phyloP scores from a whole-genome alignment of 805 yeast genomes.

The Cyberlindnera nakhonratchasimensis region DNA sequence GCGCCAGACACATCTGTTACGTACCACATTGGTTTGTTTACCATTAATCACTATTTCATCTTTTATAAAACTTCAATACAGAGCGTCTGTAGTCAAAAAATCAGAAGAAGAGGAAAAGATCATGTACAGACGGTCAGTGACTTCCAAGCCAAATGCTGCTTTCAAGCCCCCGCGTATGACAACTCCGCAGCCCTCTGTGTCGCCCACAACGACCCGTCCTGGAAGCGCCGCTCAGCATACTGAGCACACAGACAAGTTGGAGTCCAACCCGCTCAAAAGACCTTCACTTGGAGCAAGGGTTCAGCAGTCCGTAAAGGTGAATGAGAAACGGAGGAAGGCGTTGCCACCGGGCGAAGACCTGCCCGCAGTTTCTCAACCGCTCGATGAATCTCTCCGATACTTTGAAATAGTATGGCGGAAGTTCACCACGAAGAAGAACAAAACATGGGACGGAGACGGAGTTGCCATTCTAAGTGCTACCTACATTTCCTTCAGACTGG shows the following conservation, averaged over 20 bases:
- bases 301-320: background rate
- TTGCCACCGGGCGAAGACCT: background rate
- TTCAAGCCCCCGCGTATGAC: constrained; percentile 20
- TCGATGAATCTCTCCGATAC: constrained; percentile 11
- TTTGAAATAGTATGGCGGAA: constrained; percentile 47
- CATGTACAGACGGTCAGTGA: constrained; percentile 12
- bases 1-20: background rate
- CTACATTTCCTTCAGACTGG: constrained; percentile 31
- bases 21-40: constrained; percentile 5
- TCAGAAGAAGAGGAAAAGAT: background rate
- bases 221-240: background rate
- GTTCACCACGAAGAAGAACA: constrained; percentile 69
- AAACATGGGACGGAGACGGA: constrained; percentile 96
- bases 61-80: background rate
- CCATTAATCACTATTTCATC: constrained; percentile 2
- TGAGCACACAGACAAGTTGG: background rate
- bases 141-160: constrained; percentile 11
- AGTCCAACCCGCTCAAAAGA: background rate
- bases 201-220: background rate
- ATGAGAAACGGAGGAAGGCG: background rate
- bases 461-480: constrained; percentile 35
- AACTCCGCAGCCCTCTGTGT: constrained; percentile 2
- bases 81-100: no score
- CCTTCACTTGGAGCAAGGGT: background rate
- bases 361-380: no score